Base-by-base conservation (phyloP, 139 green algal species). In the Edaphochlamys debaryana region DNA sequence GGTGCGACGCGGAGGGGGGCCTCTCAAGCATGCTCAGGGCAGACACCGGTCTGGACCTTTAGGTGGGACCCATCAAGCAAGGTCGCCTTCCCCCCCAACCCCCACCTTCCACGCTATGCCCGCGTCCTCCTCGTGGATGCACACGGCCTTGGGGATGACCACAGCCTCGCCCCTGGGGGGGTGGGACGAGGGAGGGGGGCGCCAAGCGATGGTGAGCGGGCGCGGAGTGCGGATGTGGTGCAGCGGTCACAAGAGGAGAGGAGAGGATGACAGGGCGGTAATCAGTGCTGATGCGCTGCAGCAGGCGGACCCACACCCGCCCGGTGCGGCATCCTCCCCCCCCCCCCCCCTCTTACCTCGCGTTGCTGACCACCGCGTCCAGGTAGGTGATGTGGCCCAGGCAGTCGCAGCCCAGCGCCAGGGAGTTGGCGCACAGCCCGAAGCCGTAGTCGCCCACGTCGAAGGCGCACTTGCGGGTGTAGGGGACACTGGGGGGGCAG, bases 371-470 rank as follows among this genome's bases (percentile, higher is more conserved):
- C 54, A 95, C 79, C 15, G 87, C 95, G 67, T 96, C 94, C 82
- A 96, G 94, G 82, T 98, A 98, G 60, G 94, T 85, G 84, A 98
- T 98, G 80, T 93, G 79, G 3, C 95, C 95, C 79, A 98, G 79
- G 90, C 95, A 98, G 87, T 98, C 95, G 81, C 95, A 98, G 60
- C 95, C 95, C 87, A 98, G 88, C 85, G 93, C 92, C 73, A 98
- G 87, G 60, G 86, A 67, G 78, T 84, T 84, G 78, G 89, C 89
- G 62, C 86, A 93, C 73, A 92, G 87, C 40, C 93, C 93, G 0
- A 93, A 82, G 15, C 87, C 87, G 54, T 89, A 88, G 64, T 92
- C 88, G 29, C 93, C 93, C 6, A 95, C 91, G 69, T 98, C 95
- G 70, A 98, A 97, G n/a, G 95, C 95, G 60, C 92, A 96, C 90